Evolutionary conservation across 164 flowering plant genomes (phyloP), one percentile per base, ranked within the genome.

Genomic region (Liquidambar formosana): DNA sequence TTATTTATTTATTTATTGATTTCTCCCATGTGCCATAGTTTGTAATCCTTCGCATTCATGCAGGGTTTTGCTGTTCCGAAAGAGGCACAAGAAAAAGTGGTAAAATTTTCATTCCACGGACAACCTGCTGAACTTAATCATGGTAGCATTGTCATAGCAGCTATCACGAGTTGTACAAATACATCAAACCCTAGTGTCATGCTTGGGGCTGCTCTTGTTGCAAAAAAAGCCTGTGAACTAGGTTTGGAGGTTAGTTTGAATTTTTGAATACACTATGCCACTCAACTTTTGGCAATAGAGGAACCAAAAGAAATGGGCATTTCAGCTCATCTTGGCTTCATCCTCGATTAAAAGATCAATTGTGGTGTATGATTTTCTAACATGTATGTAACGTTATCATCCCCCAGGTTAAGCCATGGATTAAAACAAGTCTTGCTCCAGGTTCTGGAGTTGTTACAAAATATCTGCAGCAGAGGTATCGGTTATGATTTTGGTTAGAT

Each of bases 121-220:
- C 80, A 81, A 65, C 90, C 92, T 33, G 93, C 97, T 48, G 88
- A 91, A 71, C 83, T 94, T 27, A 94, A 78, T 77, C 98, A 94
- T 74, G 98, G 98, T 1, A 86, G 89, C 81, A 94, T 94, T 71
- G 98, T 94, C 60, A 94, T 94, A 76, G 96, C 98, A 73, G 98
- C 98, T 33, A 94, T 94, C 75, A 94, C 98, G 18, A 94, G 98
- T 71, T 94, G 98, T 77, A 94, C 98, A 49, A 94, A 94, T 75
- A 94, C 98, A 69, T 91, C 98, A 67, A 94, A 94, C 74, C 98
- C 98, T 10, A 94, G 97, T 80, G 98, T 93, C 48, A 93, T 93
- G 98, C 94, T 93, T 75, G 98, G 98, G 45, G 97, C 97, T 65
- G 98, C 79, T 68, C 86, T 93, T 70, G 94, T 91, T 63, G 98